Evolutionary conservation across 2,329 filamentous ascomycete genomes (phyloP).

Genomic region (Chalaropsis thielavioides): DNA sequence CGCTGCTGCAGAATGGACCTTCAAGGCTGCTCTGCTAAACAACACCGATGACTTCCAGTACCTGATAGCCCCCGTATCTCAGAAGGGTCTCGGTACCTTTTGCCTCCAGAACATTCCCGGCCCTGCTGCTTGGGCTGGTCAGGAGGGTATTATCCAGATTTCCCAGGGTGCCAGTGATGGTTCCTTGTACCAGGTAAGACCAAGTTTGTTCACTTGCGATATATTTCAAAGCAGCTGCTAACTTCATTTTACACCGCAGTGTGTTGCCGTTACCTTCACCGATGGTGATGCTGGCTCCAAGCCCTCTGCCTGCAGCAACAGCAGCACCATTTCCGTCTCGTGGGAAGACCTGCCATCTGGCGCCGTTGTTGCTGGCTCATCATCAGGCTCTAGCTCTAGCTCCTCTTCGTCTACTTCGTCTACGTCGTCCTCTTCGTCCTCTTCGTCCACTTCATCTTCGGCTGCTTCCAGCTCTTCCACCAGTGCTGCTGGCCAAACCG

Average conservation of each 20-base stretch:
- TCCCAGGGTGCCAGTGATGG: constrained; percentile 41
- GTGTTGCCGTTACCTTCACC: constrained; percentile 16
- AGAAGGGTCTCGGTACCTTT: constrained; percentile 40
- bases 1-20: constrained; percentile 12
- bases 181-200: constrained; percentile 39
- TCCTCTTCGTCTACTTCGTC: neutral
- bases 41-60: constrained; percentile 16
- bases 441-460: constrained; percentile 3
- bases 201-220: neutral
- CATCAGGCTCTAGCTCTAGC: constrained; percentile 2
- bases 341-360: constrained; percentile 9
- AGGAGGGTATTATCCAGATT: constrained; percentile 40
- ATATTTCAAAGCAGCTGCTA: neutral
- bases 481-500: constrained; percentile 12
- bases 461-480: constrained; percentile 10
- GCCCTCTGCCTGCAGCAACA: constrained; percentile 16
- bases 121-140: constrained; percentile 37
- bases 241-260: neutral
- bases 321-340: constrained; percentile 4
- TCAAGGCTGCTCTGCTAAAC: constrained; percentile 14
- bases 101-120: constrained; percentile 37
- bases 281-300: constrained; percentile 2
- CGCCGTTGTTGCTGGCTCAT: constrained; percentile 14
- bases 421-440: constrained; percentile 5
- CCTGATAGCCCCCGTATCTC: constrained; percentile 21